A percentile compares a stretch with the other conserved stretches of the same genome.
phyloP scores from a whole-genome alignment of 306 rosid genomes.

The Trifolium dubium region DNA sequence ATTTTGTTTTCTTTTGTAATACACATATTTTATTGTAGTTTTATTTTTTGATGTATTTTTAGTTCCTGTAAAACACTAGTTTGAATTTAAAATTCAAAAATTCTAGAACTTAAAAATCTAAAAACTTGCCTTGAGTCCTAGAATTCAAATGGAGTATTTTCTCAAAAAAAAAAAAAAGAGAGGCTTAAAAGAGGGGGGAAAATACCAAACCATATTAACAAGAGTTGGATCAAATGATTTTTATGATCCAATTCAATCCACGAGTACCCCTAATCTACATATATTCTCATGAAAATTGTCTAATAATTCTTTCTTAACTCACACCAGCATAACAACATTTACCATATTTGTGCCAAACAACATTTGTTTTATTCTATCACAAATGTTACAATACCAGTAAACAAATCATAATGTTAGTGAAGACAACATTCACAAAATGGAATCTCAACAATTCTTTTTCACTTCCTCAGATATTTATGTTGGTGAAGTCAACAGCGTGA shows the following conservation, averaged over 20 bases:
- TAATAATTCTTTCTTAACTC: slow-evolving; percentile 1
- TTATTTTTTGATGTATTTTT: too few relatives aligned
- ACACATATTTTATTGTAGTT: too few relatives aligned
- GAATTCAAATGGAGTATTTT: too few relatives aligned
- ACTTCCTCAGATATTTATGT: slow-evolving; percentile 20
- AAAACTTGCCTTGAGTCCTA: too few relatives aligned
- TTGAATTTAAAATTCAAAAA: too few relatives aligned
- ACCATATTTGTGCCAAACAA: slow-evolving; percentile 32
- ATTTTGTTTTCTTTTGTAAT: too few relatives aligned
- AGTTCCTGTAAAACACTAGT: too few relatives aligned
- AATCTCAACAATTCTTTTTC: slow-evolving; percentile 21
- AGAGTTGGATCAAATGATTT: not conserved
- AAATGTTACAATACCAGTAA: not conserved
- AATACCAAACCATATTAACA: not conserved
- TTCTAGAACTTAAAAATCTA: too few relatives aligned
- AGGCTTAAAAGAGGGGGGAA: too few relatives aligned
- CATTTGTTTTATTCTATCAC: not conserved
- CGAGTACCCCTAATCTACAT: not conserved
- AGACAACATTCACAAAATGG: slow-evolving; percentile 10
- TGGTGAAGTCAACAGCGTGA: not conserved
- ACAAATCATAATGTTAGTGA: not conserved
- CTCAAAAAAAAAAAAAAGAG: too few relatives aligned
- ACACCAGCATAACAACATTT: not conserved
- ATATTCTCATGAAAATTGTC: not conserved
- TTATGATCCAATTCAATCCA: not conserved